Evolutionary conservation across 2,329 filamentous ascomycete genomes (phyloP), one percentile per base, ranked within the genome.

Genomic region (Fusarium compactum): DNA sequence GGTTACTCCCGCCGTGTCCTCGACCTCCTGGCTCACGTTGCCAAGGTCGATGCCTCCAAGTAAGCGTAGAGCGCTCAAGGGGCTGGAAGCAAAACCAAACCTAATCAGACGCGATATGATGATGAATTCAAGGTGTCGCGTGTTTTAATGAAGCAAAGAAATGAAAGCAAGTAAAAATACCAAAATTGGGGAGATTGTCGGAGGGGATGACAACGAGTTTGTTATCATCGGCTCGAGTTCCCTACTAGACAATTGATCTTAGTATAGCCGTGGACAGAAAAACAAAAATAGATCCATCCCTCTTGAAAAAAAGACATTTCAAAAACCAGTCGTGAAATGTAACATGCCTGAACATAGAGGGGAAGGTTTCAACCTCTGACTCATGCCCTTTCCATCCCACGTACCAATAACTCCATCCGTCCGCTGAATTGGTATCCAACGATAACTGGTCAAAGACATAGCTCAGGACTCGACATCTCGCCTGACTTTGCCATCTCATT

Each of bases 1-100:
- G 96, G 95, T 81, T 98, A 99, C 92, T 97, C 93, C 84, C 95
- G 95, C 87, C 96, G 92, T 90, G 92, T 95, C 79, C 86, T 95
- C 76, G 92, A 96, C 85, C 92, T 96, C 78, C 81, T 89, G 82
- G 86, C 87, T 84, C 92, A 94, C 87, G 88, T 95, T 78, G 86
- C 92, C 84, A 92, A 93, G 88, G 90, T 91, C 73, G 92, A 95
- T 79, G 87, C 80, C 78, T 80, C 82, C 81, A 84, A 87, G 77
- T 87, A 84, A 80, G 72, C 62, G 71, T 54, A 73, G 65, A 74
- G 67, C 56, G 63, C 64, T 71, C 58, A 59, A 53, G 57, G 51
- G 60, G 62, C 64, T 65, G 53, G 57, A 76, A 72, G 58, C 70
- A 75, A 74, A 72, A 62, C 51, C 59, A 67, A 65, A 67, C 69